phyloP scores from a whole-genome alignment of 495 filamentous ascomycete species.

The Lasiosphaeriaceae sp. region DNA sequence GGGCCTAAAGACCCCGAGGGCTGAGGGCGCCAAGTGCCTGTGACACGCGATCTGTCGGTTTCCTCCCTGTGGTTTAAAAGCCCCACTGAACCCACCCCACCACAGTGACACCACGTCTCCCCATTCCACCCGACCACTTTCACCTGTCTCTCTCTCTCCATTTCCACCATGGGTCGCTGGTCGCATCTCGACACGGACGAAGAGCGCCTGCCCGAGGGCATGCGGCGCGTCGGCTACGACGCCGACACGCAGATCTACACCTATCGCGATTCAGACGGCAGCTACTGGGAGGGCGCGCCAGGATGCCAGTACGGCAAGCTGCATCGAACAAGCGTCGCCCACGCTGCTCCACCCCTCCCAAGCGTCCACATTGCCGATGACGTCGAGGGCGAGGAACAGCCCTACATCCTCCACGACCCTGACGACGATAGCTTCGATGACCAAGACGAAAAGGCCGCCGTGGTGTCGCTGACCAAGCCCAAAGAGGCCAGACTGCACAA shows the following conservation, averaged over 20 bases:
- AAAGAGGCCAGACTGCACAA: neutral
- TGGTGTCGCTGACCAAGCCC: neutral
- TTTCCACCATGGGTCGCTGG: conserved; percentile 35
- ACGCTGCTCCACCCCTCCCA: conserved; percentile 6
- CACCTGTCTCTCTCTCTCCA: neutral
- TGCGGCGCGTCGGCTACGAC: conserved; percentile 51
- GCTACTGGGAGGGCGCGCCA: conserved; percentile 40
- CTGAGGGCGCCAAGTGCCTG: too few relatives aligned
- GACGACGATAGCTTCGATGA: neutral
- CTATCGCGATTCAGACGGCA: conserved; percentile 40
- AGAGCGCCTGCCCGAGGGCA: conserved; percentile 49
- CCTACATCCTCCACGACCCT: conserved; percentile 13
- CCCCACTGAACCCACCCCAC: too few relatives aligned
- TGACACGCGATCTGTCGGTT: too few relatives aligned
- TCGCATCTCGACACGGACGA: conserved; percentile 45
- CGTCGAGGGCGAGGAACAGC: conserved; percentile 5
- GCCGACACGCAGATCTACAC: conserved; percentile 49
- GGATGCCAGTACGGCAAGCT: conserved; percentile 45
- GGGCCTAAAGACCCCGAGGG: too few relatives aligned
- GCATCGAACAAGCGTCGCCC: conserved; percentile 18
- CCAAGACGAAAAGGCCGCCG: neutral
- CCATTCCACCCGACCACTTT: too few relatives aligned
- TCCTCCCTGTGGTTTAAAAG: too few relatives aligned
- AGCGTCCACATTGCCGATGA: neutral
- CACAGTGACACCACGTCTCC: too few relatives aligned